Percentiles rank a stretch among this genome's conserved stretches.
Conservation (phyloP, 257 asterid genomes). For the Rhazya stricta region DNA sequence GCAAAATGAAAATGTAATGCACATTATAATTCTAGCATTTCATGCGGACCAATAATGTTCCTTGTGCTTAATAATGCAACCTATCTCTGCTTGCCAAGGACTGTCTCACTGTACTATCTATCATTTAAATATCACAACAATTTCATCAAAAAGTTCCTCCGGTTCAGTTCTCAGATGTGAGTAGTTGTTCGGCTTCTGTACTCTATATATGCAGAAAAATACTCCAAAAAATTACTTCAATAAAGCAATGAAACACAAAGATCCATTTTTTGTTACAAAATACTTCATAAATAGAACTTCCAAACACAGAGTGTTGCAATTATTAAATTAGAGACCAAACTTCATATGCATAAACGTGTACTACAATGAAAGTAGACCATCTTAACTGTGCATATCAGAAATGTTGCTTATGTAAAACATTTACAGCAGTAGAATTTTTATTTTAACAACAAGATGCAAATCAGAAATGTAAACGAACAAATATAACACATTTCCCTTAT, state of each 20-base stretch:
- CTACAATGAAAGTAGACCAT: background rate
- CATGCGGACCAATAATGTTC: background rate
- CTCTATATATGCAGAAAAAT: background rate
- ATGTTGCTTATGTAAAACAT: background rate
- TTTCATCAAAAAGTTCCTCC: background rate
- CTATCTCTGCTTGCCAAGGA: background rate
- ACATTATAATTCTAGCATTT: background rate
- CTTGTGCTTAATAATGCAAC: no score
- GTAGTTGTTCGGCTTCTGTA: background rate
- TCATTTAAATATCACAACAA: background rate
- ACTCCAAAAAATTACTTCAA: background rate
- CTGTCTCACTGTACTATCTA: background rate
- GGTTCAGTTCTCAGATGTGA: background rate
- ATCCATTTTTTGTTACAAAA: background rate
- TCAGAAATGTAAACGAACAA: background rate
- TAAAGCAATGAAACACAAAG: background rate
- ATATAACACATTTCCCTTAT: background rate
- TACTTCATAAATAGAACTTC: background rate
- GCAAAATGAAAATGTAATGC: background rate
- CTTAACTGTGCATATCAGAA: background rate
- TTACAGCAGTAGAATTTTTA: background rate
- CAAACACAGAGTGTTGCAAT: background rate
- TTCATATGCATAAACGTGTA: background rate
- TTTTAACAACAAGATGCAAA: background rate
- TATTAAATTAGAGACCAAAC: background rate